Evolutionary conservation across 257 asterid genomes (phyloP).

Genomic region (Perilla frutescens): DNA sequence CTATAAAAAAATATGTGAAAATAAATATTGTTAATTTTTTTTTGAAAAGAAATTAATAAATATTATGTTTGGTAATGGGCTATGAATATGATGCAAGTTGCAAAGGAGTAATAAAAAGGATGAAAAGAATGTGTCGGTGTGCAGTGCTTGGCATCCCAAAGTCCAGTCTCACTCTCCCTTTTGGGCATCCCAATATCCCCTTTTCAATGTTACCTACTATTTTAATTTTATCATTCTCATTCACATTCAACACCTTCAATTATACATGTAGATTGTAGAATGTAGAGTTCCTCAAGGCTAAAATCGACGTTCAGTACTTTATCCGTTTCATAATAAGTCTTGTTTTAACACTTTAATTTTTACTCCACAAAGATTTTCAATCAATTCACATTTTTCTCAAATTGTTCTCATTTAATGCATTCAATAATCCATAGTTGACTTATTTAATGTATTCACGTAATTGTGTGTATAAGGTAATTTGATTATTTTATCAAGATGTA

Average conservation of each 20-base stretch:
- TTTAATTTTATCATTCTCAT: slow-evolving; percentile 33
- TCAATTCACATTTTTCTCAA: too few species aligned
- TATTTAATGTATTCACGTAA: too few species aligned
- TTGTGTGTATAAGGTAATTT: too few species aligned
- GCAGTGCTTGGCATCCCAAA: slow-evolving; percentile 35
- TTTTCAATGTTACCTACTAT: not conserved
- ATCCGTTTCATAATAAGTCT: too few species aligned
- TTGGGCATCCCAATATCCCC: slow-evolving; percentile 48
- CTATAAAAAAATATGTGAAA: not conserved
- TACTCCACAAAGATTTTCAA: too few species aligned
- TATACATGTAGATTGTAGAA: too few species aligned
- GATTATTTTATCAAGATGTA: too few species aligned
- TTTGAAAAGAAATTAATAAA: slow-evolving; percentile 18
- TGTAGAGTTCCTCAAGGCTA: too few species aligned
- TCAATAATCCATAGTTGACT: too few species aligned
- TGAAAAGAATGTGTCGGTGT: slow-evolving; percentile 45
- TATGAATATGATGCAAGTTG: slow-evolving; percentile 26
- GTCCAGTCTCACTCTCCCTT: slow-evolving; percentile 37
- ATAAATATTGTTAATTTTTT: not conserved
- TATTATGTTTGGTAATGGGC: not conserved
- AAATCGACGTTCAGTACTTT: too few species aligned
- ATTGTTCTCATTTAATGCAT: too few species aligned
- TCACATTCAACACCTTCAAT: not conserved
- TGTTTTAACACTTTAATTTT: too few species aligned
- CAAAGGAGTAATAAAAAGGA: not conserved